phyloP scores from a whole-genome alignment of 73 alveolate genomes.

The Paramecium octaurelia region DNA sequence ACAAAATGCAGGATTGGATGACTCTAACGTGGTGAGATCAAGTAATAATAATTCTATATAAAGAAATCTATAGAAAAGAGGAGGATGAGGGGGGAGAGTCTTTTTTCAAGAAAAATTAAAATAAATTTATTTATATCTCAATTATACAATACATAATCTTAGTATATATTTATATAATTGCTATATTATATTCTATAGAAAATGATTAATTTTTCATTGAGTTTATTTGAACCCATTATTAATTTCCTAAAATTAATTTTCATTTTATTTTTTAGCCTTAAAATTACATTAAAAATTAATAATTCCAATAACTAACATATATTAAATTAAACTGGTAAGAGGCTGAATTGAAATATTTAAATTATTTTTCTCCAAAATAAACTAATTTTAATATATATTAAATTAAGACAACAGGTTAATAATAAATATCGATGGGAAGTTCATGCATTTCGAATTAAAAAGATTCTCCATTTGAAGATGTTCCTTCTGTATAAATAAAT shows the following conservation, averaged over 20 bases:
- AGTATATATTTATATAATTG: background rate
- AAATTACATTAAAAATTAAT: background rate
- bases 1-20: background rate
- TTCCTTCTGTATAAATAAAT: background rate
- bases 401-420: background rate
- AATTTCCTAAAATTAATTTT: background rate
- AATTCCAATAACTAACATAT: background rate
- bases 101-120: background rate
- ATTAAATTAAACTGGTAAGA: background rate
- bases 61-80: background rate
- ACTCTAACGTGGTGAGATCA: background rate
- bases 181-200: no score
- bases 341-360: background rate
- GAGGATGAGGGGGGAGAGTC: no score
- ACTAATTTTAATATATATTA: background rate
- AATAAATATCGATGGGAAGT: background rate
- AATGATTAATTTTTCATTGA: no score
- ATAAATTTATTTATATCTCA: background rate
- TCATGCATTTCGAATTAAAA: background rate
- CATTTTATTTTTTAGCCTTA: background rate
- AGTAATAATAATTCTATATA: background rate
- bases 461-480: background rate
- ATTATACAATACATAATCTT: background rate
- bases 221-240: no score
- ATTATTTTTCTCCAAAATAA: background rate